A percentile compares a stretch with the other conserved stretches of the same genome.
Conservation (phyloP, 1,284 basidiomycete genomes). For the Microbotryum intermedium region DNA sequence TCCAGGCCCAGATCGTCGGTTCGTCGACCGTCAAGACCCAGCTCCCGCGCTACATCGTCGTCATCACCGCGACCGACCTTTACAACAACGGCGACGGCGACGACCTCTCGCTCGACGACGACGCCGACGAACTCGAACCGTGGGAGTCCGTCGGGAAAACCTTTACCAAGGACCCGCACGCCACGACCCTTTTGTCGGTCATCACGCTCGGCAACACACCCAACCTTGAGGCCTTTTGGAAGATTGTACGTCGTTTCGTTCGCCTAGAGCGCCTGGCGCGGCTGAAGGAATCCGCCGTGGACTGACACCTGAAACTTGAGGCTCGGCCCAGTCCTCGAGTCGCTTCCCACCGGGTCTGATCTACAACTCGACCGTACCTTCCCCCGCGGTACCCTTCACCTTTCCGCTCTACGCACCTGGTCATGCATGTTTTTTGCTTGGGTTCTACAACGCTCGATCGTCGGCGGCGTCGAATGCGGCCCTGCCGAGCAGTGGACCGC, state of each 20-base stretch:
- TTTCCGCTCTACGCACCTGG: conserved; percentile 16
- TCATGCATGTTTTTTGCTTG: conserved; percentile 26
- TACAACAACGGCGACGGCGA: conserved; percentile 15
- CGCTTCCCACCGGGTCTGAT: conserved; percentile 24
- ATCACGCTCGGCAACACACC: conserved; percentile 26
- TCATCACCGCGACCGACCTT: conserved; percentile 23
- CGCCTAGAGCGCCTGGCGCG: neutral
- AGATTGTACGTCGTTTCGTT: neutral
- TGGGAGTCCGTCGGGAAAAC: conserved; percentile 23
- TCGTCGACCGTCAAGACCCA: conserved; percentile 1
- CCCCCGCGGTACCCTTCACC: conserved; percentile 2
- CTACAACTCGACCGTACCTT: conserved; percentile 12
- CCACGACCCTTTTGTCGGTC: conserved; percentile 25
- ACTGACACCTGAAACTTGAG: neutral
- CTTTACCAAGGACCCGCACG: conserved; percentile 20
- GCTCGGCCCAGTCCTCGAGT: conserved; percentile 8
- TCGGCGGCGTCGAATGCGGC: no score
- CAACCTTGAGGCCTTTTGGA: conserved; percentile 26
- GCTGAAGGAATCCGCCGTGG: no score
- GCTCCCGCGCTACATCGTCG: conserved; percentile 27
- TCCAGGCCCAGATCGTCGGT: conserved; percentile 11
- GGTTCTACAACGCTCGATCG: conserved; percentile 22
- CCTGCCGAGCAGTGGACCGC: neutral
- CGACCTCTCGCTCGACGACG: conserved; percentile 26
- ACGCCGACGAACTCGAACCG: conserved; percentile 6